Conservation (phyloP, 2,329 filamentous ascomycete species). For the Xylariaceae sp. region DNA sequence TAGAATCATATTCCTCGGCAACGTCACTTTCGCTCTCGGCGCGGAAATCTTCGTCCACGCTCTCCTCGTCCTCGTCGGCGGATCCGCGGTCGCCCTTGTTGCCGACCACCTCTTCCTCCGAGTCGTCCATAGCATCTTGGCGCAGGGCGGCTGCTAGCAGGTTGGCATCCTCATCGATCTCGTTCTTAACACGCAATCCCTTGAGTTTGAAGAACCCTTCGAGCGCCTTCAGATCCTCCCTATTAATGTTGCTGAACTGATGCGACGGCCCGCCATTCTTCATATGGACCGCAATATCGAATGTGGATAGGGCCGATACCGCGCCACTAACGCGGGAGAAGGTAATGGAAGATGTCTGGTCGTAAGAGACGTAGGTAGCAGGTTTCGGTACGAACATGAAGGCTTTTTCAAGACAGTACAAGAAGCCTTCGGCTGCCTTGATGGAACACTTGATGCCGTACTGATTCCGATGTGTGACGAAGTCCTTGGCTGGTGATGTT, state of each 20-base stretch:
- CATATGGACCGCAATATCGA: slow-evolving; percentile 92
- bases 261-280: slow-evolving; percentile 86
- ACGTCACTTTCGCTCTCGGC: slow-evolving; percentile 93
- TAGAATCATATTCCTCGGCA: slow-evolving; percentile 92
- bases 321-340: slow-evolving; percentile 96
- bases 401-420: slow-evolving; percentile 96
- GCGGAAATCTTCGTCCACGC: slow-evolving; percentile 93
- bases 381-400: slow-evolving; percentile 99
- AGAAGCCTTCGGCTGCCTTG: slow-evolving; percentile 96
- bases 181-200: slow-evolving; percentile 94
- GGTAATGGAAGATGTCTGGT: slow-evolving; percentile 87
- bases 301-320: slow-evolving; percentile 90
- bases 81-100: slow-evolving; percentile 78
- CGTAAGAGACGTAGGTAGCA: slow-evolving; percentile 94
- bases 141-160: slow-evolving; percentile 78
- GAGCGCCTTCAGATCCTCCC: slow-evolving; percentile 94
- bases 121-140: slow-evolving; percentile 80
- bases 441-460: slow-evolving; percentile 99
- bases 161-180: slow-evolving; percentile 93
- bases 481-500: slow-evolving; percentile 90
- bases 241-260: slow-evolving; percentile 99
- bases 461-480: slow-evolving; percentile 89
- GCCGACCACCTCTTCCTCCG: slow-evolving; percentile 78
- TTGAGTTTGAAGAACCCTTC: slow-evolving; percentile 98
- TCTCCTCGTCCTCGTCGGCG: slow-evolving; percentile 95